Base-by-base conservation (phyloP, 2,329 filamentous ascomycete species). In the Aotearoamyces nothofagi region DNA sequence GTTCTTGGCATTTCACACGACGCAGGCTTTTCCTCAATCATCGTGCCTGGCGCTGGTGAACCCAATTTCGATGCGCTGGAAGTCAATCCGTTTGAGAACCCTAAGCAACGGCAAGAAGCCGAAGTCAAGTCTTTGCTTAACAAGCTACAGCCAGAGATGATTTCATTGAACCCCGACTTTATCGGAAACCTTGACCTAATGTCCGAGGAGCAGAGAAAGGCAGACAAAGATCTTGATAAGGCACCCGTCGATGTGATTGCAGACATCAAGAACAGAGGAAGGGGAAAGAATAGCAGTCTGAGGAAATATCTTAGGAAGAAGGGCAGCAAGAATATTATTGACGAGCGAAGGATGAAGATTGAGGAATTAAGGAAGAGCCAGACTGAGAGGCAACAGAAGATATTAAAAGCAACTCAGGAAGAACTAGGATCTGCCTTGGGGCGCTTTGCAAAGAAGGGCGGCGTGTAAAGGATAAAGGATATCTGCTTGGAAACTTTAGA, bases 141-240 rank as follows among this genome's bases (percentile, higher is more conserved):
- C 63, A 98, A 98, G 60, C 64, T 98, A 26, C 74, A 86, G 46
- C 87, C 90, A 3, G 87, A 93, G 49, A 98, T 96, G 83, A 98
- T 98, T 38, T 81, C 83, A 2, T 62, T 98, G 13, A 78, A 98
- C 49, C 87, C 90, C 41, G 79, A 90, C 53, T 92, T 84, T 49
- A 72, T 98, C 43, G 90, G 90, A 31, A 82, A 75, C 41, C 63
- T 98, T 17, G 86, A 98, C 50, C 61, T 84, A 33, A 69, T 80
- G 28, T 82, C 78, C 19, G 73, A 86, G 35, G 67, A 80, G 57
- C 76, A 90, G 58, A 66, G 77, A 27, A 66, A 73, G 46, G 73
- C 72, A 15, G 83, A 92, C 45, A 74, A 69, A 47, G 78, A 92
- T 47, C 65, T 92, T 22, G 87, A 96, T 42, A 64, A 70, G 6